These are phyloP conservation scores for Rosa multiflora DNA, from an alignment of 306 rosid species.

Conservation along the genomic window DNA sequence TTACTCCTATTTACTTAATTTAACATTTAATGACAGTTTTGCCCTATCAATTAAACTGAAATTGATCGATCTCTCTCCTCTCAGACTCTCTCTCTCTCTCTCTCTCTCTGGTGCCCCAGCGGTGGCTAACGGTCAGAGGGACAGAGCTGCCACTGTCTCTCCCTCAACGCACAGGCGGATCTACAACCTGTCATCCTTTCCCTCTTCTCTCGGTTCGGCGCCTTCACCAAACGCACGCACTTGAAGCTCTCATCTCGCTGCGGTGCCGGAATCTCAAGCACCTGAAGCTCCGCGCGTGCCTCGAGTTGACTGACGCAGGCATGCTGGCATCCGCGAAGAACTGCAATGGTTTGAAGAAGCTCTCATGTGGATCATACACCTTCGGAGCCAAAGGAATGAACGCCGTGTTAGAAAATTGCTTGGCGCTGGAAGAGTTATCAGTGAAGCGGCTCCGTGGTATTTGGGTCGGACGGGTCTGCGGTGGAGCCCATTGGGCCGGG, in stretches of 20 bases:
- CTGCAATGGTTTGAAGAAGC: constrained; percentile 87
- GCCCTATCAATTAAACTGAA: too few relatives aligned
- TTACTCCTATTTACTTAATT: too few relatives aligned
- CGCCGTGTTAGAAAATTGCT: constrained; percentile 74
- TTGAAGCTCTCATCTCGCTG: constrained; percentile 62
- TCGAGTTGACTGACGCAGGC: constrained; percentile 76
- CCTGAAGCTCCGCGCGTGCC: constrained; percentile 90
- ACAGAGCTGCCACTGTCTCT: constrained; percentile 87
- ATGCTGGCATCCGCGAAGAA: constrained; percentile 74
- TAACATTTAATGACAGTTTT: too few relatives aligned
- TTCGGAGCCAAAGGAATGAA: constrained; percentile 93
- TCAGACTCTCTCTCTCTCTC: too few relatives aligned
- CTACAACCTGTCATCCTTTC: constrained; percentile 48
- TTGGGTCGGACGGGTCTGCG: constrained; percentile 48
- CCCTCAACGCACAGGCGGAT: constrained; percentile 66
- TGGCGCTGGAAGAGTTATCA: constrained; percentile 72
- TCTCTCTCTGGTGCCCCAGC: constrained; percentile 73
- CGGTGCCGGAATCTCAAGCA: constrained; percentile 89
- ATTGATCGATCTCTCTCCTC: too few relatives aligned
- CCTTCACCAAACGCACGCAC: constrained; percentile 75
- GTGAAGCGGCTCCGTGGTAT: constrained; percentile 88
- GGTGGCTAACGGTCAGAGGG: constrained; percentile 86
- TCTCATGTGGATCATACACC: constrained; percentile 89
- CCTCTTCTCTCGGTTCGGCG: constrained; percentile 79
- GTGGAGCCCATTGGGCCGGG: constrained; percentile 85